Base-by-base conservation (phyloP, 495 filamentous ascomycete genomes). In the Trichoderma virens region DNA sequence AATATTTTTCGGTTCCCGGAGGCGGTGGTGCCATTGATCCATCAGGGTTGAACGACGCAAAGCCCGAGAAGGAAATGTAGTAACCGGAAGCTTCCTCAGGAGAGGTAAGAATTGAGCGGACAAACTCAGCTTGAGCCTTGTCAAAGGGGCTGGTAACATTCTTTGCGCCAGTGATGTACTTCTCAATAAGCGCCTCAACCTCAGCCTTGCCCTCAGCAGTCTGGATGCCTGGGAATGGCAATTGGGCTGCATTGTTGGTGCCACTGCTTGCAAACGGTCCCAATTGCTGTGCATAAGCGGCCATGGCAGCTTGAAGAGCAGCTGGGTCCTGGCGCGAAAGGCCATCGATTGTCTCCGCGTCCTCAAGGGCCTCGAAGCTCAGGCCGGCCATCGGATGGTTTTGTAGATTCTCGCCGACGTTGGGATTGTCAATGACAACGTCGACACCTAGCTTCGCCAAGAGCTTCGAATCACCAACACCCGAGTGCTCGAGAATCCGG, bases 171-270 rank as follows among this genome's bases (percentile, higher is more conserved):
- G 51, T 28, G 25, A 56, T 56, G 51, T 56, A 56, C 51, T 56
- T 56, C 6, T 7, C 11, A 6, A 56, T 56, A 25, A 56, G 51
- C 1, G 28, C 9, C 51, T 30, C 51, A 16, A 56, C 25, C 25
- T 56, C 51, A 16, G 51, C 51, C 51, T 30, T 56, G 13, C 51
- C 51, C 7, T 30, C 27, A 9, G 25, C 51, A 13, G 51, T 20
- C 25, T 27, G 8, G 23, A 56, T 56, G 25, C 51, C 51, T 13
- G 65, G 65, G 9, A 67, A 45, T 1, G 67, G 65, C 76, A 89
- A 89, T 73, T 92, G 89, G 84, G 90, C 90, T 85, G 90, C 89
- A 51, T 89, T 69, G 69, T 90, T 87, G 61, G 85, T 83, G 31
- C 85, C 83, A 28, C 82, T 81, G 65, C 83, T 81, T 64, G 89